Conservation (phyloP, 2,329 filamentous ascomycete species). For the Colletotrichum salicis region DNA sequence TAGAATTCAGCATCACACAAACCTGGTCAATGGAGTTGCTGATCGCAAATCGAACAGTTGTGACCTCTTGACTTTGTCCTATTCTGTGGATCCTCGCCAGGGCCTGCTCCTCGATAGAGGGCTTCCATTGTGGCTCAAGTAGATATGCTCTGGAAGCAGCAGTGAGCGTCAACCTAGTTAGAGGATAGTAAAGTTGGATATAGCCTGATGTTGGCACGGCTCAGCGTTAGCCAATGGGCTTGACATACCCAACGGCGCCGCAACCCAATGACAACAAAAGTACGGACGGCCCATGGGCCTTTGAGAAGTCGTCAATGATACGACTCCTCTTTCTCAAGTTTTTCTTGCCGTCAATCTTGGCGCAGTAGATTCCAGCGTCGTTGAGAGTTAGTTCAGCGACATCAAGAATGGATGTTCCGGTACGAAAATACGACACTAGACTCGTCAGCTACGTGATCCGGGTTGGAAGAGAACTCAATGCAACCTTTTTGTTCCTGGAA, state of each 20-base stretch:
- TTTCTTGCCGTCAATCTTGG: background rate
- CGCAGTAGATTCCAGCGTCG: background rate
- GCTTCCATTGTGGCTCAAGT: background rate
- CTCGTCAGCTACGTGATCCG: background rate
- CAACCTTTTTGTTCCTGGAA: background rate
- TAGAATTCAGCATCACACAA: background rate
- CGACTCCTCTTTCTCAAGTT: background rate
- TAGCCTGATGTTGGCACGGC: background rate
- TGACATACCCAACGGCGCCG: background rate
- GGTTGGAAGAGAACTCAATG: background rate
- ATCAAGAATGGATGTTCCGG: background rate
- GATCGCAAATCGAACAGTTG: background rate
- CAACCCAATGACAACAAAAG: background rate
- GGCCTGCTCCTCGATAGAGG: background rate
- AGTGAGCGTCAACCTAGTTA: background rate
- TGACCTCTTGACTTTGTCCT: background rate
- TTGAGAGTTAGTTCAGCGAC: background rate
- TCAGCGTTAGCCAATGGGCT: background rate
- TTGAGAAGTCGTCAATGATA: background rate
- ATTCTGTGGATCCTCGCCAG: background rate
- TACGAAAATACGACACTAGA: background rate
- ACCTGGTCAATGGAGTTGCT: background rate
- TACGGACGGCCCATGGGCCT: background rate
- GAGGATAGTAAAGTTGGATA: background rate
- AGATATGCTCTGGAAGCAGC: background rate